Percentiles rank a stretch among this genome's conserved stretches.
These are phyloP conservation scores for Kregervanrija fluxuum DNA, from an alignment of 805 yeast genomes.

Conservation along the genomic window DNA sequence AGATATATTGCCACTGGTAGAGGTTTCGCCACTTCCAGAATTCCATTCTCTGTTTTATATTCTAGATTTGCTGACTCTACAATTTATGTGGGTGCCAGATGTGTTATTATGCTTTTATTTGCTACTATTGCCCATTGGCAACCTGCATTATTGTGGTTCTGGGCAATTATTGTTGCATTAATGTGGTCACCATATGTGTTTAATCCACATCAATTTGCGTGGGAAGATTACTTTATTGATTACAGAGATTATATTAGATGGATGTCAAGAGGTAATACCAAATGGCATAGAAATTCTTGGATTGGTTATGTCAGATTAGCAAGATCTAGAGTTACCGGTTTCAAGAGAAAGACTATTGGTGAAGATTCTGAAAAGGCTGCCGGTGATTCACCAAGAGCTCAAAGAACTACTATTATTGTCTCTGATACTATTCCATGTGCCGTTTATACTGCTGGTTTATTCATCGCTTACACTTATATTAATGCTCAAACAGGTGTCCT, in stretches of 20 bases:
- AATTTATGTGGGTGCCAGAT: slow-evolving; percentile 78
- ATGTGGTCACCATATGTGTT: slow-evolving; percentile 88
- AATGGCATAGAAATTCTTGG: slow-evolving; percentile 88
- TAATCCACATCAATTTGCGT: slow-evolving; percentile 96
- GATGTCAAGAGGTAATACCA: slow-evolving; percentile 86
- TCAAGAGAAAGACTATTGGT: slow-evolving; percentile 67
- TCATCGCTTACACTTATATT: slow-evolving; percentile 71
- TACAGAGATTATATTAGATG: slow-evolving; percentile 90
- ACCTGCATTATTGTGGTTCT: slow-evolving; percentile 92
- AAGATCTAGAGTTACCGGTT: slow-evolving; percentile 82
- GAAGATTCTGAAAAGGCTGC: slow-evolving; percentile 77
- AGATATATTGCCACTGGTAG: slow-evolving; percentile 82
- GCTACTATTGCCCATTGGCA: slow-evolving; percentile 83
- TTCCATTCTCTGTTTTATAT: slow-evolving; percentile 66
- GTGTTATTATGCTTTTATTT: slow-evolving; percentile 61
- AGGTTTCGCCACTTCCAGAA: slow-evolving; percentile 79
- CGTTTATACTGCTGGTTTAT: slow-evolving; percentile 71
- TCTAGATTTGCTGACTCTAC: slow-evolving; percentile 78
- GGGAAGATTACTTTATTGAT: slow-evolving; percentile 94
- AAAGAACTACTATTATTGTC: slow-evolving; percentile 62
- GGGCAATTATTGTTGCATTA: slow-evolving; percentile 86
- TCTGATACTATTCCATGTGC: slow-evolving; percentile 69
- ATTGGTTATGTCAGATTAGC: slow-evolving; percentile 76
- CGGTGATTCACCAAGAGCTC: slow-evolving; percentile 80
- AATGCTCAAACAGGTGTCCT: slow-evolving; percentile 83